phyloP scores from a whole-genome alignment of 2,329 filamentous ascomycete genomes.

The Lasiodiplodia citricola region DNA sequence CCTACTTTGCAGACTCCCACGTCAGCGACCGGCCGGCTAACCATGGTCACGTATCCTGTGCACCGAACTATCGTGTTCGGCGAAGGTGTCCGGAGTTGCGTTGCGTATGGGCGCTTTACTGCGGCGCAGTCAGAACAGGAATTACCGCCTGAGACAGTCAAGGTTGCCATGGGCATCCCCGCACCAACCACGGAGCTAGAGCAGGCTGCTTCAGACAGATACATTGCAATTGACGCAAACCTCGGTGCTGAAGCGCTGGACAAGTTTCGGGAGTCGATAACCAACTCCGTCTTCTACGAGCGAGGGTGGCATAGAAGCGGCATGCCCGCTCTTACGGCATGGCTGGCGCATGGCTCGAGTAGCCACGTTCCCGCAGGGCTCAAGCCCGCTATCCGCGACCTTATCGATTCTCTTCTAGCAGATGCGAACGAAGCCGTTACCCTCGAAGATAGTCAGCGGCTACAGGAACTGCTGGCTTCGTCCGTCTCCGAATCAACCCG shows the following conservation, averaged over 20 bases:
- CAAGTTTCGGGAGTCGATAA: slow-evolving; percentile 70
- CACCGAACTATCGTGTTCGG: slow-evolving; percentile 80
- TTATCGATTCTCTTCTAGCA: slow-evolving; percentile 71
- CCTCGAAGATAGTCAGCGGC: slow-evolving; percentile 52
- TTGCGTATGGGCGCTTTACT: slow-evolving; percentile 54
- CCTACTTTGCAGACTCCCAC: slow-evolving; percentile 72
- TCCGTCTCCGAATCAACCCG: slow-evolving; percentile 52
- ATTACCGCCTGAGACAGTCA: slow-evolving; percentile 52
- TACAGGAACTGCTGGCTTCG: slow-evolving; percentile 40
- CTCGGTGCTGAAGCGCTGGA: slow-evolving; percentile 67
- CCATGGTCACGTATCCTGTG: slow-evolving; percentile 77
- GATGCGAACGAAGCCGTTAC: slow-evolving; percentile 59
- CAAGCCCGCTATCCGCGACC: slow-evolving; percentile 68
- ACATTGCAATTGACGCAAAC: slow-evolving; percentile 64
- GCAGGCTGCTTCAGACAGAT: slow-evolving; percentile 30
- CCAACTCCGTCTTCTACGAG: slow-evolving; percentile 75
- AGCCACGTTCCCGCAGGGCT: slow-evolving; percentile 51
- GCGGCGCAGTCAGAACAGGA: slow-evolving; percentile 40
- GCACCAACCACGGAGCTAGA: slow-evolving; percentile 45
- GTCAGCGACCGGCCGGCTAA: slow-evolving; percentile 67
- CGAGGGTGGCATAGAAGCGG: slow-evolving; percentile 76
- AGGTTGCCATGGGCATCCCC: slow-evolving; percentile 64
- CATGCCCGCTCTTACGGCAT: slow-evolving; percentile 66
- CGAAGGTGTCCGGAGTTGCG: slow-evolving; percentile 72
- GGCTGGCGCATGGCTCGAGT: slow-evolving; percentile 57